Base-by-base conservation (phyloP, 2,329 filamentous ascomycete genomes). In the Cladophialophora bantiana region DNA sequence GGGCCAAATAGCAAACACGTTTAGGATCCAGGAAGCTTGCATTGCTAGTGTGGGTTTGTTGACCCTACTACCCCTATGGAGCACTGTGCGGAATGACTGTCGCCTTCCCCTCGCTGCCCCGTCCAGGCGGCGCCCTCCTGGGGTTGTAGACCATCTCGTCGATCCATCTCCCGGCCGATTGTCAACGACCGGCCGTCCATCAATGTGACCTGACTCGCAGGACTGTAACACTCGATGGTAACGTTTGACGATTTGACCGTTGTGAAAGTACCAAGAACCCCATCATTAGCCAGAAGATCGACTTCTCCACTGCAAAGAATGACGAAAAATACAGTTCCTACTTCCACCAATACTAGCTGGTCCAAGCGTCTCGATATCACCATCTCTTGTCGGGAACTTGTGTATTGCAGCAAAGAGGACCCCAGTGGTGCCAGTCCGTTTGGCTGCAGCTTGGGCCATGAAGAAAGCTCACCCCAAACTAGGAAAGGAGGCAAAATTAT, bases 201-300 rank as follows among this genome's bases (percentile, higher is more conserved):
- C 54, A 63, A 60, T 67, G 61, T 52, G 56, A 64, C 55, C 56
- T 57, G 60, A 4, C 36, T 48, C 18, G 35, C n/a, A 52, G 31
- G 42, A 45, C 12, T 64, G 62, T 64, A 64, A 64, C 62, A 42
- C 48, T 62, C 34, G 53, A 56, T 20, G 53, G 32, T 52, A 57
- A 61, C 52, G 53, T 38, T 12, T 20, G 42, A 54, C 31, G 48
- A 35, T 56, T 38, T 18, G n/a, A 26, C 7, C 26, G 20, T 60
- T 20, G 42, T 50, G 15, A 15, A 48, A 59, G 20, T 31, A 58
- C 57, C 42, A 32, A 45, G 63, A 48, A 38, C 6, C 35, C 48
- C 36, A 65, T 65, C 55, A 54, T 36, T 36, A 59, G 55, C 48
- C 48, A 50, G 56, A 42, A 20, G 48, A 59, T 53, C 53, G 38